Evolutionary conservation across 495 filamentous ascomycete species (phyloP), one percentile per base, ranked within the genome.

Genomic region (Trichocladium antarcticum): DNA sequence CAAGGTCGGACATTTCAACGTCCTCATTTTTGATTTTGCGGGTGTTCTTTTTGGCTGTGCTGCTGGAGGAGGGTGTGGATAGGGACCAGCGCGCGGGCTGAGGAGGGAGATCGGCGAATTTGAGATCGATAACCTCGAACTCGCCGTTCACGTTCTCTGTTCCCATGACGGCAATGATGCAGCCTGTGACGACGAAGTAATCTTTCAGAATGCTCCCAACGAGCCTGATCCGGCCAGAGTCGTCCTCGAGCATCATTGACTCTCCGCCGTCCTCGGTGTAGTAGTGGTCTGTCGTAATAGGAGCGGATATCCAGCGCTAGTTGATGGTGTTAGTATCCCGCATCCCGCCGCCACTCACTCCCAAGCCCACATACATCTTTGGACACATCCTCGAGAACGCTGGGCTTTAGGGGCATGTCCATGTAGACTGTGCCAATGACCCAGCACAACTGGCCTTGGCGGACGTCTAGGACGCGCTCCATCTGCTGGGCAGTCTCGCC

Each of bases 391-490:
- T 95, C 90, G 28, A 99, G 71, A 68, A 99, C 89, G 59, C 95
- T 96, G 0, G 93, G 93, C 64, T 99, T 99, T 57, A 96, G 62
- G 14, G 85, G 82, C 87, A 97, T 87, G 50, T 96, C 89, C 83
- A 96, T 93, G 53, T 92, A 99, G 24, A 95, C 79, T 0, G 93
- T 99, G 8, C 93, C 93, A 0, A 78, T 73, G 39, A 99, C 84
- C 89, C 90, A 99, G 66, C 93, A 96, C 21, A 97, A 69, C 66
- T 96, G 81, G 44, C 92, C 92, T 64, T 96, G 93, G 57, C 92
- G 79, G 12, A 99, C 93, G 71, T 96, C 90, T 9, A 99, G 74
- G 31, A 96, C 93, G 53, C 89, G 71, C 16, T 96, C 84, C 5
- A 89, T 87, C 45, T 73, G 77, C 43, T 70, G 73, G 11, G 85